These are phyloP conservation scores for Obelidium mucronatum DNA, from an alignment of 192 early-diverging fungal genomes.

Conservation along the genomic window DNA sequence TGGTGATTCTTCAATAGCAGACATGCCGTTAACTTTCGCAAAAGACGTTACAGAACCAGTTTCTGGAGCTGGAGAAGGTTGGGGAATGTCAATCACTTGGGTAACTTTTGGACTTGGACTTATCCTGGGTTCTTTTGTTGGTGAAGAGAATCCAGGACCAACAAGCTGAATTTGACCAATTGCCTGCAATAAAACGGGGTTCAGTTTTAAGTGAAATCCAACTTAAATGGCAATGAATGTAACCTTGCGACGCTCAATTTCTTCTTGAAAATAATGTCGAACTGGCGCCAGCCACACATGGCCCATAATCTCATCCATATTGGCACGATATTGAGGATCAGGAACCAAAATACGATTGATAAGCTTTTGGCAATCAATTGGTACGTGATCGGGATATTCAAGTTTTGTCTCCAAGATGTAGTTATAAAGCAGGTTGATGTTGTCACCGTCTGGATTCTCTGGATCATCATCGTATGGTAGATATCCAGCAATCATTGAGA, in stretches of 20 bases:
- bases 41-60: background rate
- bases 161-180: background rate
- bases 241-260: conserved; percentile 27
- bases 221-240: background rate
- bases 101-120: too few species aligned
- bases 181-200: conserved; percentile 12
- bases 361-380: conserved; percentile 52
- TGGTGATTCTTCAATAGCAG: background rate
- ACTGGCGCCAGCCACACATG: conserved; percentile 53
- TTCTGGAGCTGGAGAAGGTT: background rate
- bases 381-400: conserved; percentile 63
- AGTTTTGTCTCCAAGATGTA: conserved; percentile 69
- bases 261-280: conserved; percentile 40
- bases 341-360: conserved; percentile 61
- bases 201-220: background rate
- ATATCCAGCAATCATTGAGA: conserved; percentile 70
- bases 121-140: background rate
- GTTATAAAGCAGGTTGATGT: conserved; percentile 67
- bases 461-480: conserved; percentile 71
- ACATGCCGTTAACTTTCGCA: background rate
- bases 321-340: conserved; percentile 56
- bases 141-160: conserved; percentile 21
- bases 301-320: conserved; percentile 59
- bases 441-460: conserved; percentile 64
- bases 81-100: too few species aligned